Base-by-base conservation (phyloP, 148 eudicot genomes). In the Fallopia convolvulus region DNA sequence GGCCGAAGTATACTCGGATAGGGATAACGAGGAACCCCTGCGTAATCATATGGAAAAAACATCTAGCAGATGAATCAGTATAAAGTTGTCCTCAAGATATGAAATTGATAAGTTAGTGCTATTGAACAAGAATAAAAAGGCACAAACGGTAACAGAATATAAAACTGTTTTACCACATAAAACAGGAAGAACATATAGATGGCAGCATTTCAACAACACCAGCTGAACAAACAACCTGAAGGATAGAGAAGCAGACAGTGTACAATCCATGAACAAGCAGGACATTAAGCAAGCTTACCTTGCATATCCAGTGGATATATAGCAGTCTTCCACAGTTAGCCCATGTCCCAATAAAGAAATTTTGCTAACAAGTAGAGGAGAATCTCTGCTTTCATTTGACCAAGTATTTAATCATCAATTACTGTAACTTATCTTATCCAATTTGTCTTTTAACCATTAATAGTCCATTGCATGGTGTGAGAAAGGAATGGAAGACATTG, bases 171-270 rank as follows among this genome's bases (percentile, higher is more conserved):
- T 90, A 92, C 93, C 93, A 90, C 85, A 94, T 81, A 89, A 83
- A 79, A 92, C 82, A 90, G 89, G 89, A 80, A 92, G 84, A 86
- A 86, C 76, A 68, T 68, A 85, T 87, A 87, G 87, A 88, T 81
- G 88, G 89, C 87, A 91, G 89, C 88, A 84, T 80, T 68, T 68
- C 72, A 68, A 81, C 87, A 82, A 83, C 88, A 93, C 90, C 97
- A 87, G 88, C 94, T 82, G 90, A 91, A 86, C 74, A 91, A 76
- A 94, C 75, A 85, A 85, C 92, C 91, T 90, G 97, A 84, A 85
- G 86, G 84, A 81, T 75, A 79, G 77, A 80, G 42, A 81, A 86
- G 79, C 88, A 68, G 81, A 86, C 72, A 85, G 80, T 84, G 88
- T 77, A 77, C 77, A 86, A 68, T 79, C 78, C 84, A 82, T 82